Conservation (phyloP, 2,329 filamentous ascomycete genomes). For the Ambrosiella cleistominuta region DNA sequence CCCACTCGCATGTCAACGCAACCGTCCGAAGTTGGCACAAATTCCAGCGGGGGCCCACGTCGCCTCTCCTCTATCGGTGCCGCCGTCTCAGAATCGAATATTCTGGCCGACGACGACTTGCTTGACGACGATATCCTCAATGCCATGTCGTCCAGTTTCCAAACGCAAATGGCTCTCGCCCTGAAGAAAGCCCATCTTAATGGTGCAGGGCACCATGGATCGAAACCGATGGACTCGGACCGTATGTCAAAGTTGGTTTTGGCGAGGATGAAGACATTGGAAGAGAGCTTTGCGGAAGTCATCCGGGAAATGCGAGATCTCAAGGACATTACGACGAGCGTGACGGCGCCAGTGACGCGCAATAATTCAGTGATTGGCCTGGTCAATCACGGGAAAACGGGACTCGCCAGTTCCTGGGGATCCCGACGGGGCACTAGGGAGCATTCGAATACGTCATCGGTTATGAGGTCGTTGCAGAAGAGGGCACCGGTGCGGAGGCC, state of each 20-base stretch:
- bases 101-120: conserved; percentile 28
- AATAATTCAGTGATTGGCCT: conserved; percentile 28
- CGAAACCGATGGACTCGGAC: conserved; percentile 32
- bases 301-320: conserved; percentile 58
- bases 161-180: conserved; percentile 62
- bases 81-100: conserved; percentile 56
- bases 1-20: conserved; percentile 6
- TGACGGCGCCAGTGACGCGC: conserved; percentile 29
- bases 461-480: background rate
- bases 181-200: conserved; percentile 35
- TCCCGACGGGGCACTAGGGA: background rate
- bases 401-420: background rate
- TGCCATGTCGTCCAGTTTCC: conserved; percentile 56
- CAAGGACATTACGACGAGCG: conserved; percentile 25
- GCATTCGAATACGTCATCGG: background rate
- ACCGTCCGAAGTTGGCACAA: conserved; percentile 2
- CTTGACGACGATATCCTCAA: conserved; percentile 38
- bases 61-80: conserved; percentile 49
- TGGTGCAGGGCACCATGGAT: conserved; percentile 29
- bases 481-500: conserved; percentile 3
- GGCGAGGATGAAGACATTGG: conserved; percentile 79
- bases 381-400: background rate
- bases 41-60: conserved; percentile 18
- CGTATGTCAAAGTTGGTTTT: conserved; percentile 68
- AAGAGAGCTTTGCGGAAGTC: conserved; percentile 81